phyloP scores from a whole-genome alignment of 2,329 filamentous ascomycete genomes.

The Zopfia rhizophila region DNA sequence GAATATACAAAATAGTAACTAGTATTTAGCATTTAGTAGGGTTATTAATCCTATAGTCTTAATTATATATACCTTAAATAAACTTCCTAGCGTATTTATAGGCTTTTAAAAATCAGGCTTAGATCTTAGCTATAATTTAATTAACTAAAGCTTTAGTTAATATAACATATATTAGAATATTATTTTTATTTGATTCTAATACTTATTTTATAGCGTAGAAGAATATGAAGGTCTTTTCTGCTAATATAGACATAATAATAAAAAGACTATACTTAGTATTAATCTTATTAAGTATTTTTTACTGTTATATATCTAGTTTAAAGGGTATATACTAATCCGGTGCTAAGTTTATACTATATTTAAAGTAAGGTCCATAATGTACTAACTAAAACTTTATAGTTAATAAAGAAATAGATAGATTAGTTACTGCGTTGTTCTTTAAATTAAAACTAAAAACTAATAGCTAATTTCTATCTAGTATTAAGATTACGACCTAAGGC shows the following conservation, averaged over 20 bases:
- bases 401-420: conserved; percentile 51
- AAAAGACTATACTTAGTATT: conserved; percentile 76
- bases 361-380: conserved; percentile 77
- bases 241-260: conserved; percentile 80
- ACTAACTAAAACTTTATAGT: conserved; percentile 72
- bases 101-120: conserved; percentile 76
- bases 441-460: conserved; percentile 56
- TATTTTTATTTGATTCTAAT: conserved; percentile 73
- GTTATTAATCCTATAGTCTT: conserved; percentile 80
- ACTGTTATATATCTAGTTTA: conserved; percentile 80
- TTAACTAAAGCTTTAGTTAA: conserved; percentile 86
- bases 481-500: conserved; percentile 46
- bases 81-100: conserved; percentile 68
- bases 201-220: conserved; percentile 87
- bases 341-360: conserved; percentile 75
- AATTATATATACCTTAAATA: conserved; percentile 82
- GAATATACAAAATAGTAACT: conserved; percentile 80
- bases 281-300: conserved; percentile 76
- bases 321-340: conserved; percentile 77
- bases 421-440: conserved; percentile 28
- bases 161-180: conserved; percentile 80
- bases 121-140: conserved; percentile 82
- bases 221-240: conserved; percentile 85
- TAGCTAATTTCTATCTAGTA: conserved; percentile 48
- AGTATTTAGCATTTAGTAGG: conserved; percentile 77